Base-by-base conservation (phyloP, 2,329 filamentous ascomycete species). In the Colletotrichum paranaense region DNA sequence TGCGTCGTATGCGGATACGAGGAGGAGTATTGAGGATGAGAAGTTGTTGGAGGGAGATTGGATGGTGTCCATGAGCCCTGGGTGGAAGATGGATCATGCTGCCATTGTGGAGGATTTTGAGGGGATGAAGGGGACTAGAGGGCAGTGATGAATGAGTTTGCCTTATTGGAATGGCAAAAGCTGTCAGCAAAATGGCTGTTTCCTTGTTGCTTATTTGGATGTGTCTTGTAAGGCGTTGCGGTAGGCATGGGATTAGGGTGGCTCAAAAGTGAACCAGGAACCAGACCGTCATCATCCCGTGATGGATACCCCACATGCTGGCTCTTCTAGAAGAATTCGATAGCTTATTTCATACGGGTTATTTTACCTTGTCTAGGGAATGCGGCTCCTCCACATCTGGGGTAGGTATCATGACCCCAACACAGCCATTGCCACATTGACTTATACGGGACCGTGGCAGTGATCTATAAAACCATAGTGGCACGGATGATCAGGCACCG, bases 101-200 rank as follows among this genome's bases (percentile, higher is more conserved):
- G 75, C 67, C n/a, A 74, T 75, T 28, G 60, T 74, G 16, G 62
- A 68, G 46, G 74, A 76, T 32, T 75, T 76, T 60, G 74, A 75
- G 11, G 68, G 72, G 16, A 53, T 74, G n/a, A 38, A 63, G 4
- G 68, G 62, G 26, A 55, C 24, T 1, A 59, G 62, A 55, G 69
- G 69, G 1, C 24, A 38, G n/a, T 68, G 19, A 42, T 19, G 14
- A 3, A 9, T 28, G 5, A 19, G 30, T 22, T 24, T 42, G 38
- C 11, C 16, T 49, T 6, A 22, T 38, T 38, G 16, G 11, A 28
- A 12, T 22, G 42, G 16, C 1, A 42, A 19, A 19, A 4, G 38
- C 19, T 42, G 38, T 19, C 38, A 42, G 38, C 16, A 26, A 0
- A 26, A 26, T 32, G 5, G 38, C 2, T 55, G 24, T 11, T 19